Evolutionary conservation across 805 yeast species (phyloP).

Genomic region (Yarrowia yakushimensis): DNA sequence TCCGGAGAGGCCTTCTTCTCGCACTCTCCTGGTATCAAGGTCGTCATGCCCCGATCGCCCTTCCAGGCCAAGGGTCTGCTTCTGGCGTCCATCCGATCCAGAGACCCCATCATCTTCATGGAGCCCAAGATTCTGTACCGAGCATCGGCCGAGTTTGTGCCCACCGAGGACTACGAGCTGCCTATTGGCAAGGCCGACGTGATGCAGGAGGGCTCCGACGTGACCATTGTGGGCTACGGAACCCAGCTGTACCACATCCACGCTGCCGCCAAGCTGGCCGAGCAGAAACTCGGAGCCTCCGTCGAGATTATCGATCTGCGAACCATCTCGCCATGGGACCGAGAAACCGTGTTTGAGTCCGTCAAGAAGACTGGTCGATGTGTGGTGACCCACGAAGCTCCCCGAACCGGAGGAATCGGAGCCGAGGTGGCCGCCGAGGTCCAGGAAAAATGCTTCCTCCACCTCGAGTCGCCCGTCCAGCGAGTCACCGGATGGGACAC

Average conservation of each 20-base stretch:
- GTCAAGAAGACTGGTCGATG: constrained; percentile 84
- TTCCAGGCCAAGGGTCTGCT: constrained; percentile 87
- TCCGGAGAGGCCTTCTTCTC: constrained; percentile 93
- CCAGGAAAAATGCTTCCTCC: constrained; percentile 90
- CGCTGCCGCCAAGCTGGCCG: constrained; percentile 76
- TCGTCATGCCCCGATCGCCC: constrained; percentile 83
- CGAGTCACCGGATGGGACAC: constrained; percentile 96
- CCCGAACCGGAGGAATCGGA: constrained; percentile 91
- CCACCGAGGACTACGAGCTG: constrained; percentile 73
- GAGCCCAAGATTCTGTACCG: constrained; percentile 89
- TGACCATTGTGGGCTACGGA: constrained; percentile 78
- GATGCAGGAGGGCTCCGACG: constrained; percentile 77
- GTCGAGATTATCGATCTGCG: constrained; percentile 88
- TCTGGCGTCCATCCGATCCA: constrained; percentile 88
- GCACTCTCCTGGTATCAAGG: constrained; percentile 89
- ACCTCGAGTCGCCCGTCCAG: constrained; percentile 90
- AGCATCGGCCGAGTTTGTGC: constrained; percentile 79
- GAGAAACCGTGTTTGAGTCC: constrained; percentile 70
- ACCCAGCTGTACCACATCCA: constrained; percentile 75
- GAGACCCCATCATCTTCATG: constrained; percentile 89
- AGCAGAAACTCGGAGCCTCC: constrained; percentile 71
- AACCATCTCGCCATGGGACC: constrained; percentile 89
- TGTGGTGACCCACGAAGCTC: constrained; percentile 86
- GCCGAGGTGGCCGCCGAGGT: constrained; percentile 92
- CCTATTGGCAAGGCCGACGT: constrained; percentile 89